Evolutionary conservation across 352 stramenopile genomes (phyloP), one percentile per base, ranked within the genome.

Genomic region (Elongisporangium senticosum): DNA sequence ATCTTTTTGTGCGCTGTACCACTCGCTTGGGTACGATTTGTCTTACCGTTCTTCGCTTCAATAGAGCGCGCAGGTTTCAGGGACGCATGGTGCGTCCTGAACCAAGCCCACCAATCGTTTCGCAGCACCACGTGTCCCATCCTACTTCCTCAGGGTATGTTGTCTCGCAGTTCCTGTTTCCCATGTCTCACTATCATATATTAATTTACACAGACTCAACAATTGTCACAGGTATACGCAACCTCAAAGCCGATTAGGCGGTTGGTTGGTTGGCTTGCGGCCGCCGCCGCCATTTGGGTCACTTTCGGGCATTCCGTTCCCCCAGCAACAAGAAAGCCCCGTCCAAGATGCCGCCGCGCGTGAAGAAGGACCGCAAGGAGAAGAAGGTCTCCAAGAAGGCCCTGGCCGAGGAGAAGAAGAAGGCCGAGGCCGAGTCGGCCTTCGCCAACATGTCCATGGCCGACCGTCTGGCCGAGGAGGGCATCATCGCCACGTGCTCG

Each of bases 401-500:
- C 49, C 69, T 69, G 37, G 79, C 83, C 47, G 81, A 90, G 23
- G 79, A 89, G 62, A 93, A 91, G 69, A 90, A 90, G 65, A 79
- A 77, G 40, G 75, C 71, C 21, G 81, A 93, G 26, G 74, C 76
- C 60, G 81, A 77, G 15, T 68, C 78, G 33, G 78, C 83, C 58
- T 68, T 91, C 15, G 71, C 75, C 24, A 75, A 65, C 74, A 90
- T 93, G 79, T 89, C 83, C 53, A 59, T 85, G 23, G 86, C 86
- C 20, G 95, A 98, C 61, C 86, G 92, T 24, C 83, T 99, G 15
- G 89, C 89, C 17, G 79, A 96, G 51, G 82, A 98, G 28, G 85
- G 96, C 54, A 98, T 99, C 77, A 95, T 98, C 69, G 91, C 95
- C 22, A 99, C 94, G n/a, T 99, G 95, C 77, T 96, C 96, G 74